Evolutionary conservation across 805 yeast species (phyloP).

Genomic region (Sporopachydermia lactativora): DNA sequence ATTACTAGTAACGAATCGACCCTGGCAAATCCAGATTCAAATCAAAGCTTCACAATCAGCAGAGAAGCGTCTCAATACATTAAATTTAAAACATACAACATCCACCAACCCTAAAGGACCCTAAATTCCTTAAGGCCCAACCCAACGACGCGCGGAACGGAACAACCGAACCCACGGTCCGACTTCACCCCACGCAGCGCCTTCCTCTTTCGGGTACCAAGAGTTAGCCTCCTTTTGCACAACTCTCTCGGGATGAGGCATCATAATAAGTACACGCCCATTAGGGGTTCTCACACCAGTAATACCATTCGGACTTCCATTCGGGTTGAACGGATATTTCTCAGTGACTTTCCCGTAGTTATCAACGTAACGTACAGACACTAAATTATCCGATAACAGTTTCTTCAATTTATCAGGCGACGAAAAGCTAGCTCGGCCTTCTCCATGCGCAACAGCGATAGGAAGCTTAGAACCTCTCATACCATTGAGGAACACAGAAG

Average conservation of each 20-base stretch:
- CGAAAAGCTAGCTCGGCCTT: slow-evolving; percentile 77
- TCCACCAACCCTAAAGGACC: not conserved
- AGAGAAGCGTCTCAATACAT: too few relatives aligned
- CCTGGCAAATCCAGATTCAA: too few relatives aligned
- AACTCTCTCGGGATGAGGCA: slow-evolving; percentile 99
- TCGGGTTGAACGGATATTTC: slow-evolving; percentile 87
- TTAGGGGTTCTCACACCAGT: slow-evolving; percentile 83
- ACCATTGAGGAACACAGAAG: slow-evolving; percentile 62
- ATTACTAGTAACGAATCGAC: too few relatives aligned
- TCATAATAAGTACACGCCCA: slow-evolving; percentile 94
- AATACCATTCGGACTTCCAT: slow-evolving; percentile 88
- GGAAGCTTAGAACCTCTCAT: slow-evolving; percentile 94
- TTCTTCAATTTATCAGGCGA: slow-evolving; percentile 27
- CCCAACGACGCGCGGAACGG: slow-evolving; percentile 91
- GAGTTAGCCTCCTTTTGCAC: slow-evolving; percentile 80
- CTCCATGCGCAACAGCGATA: slow-evolving; percentile 98
- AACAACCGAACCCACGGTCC: slow-evolving; percentile 96
- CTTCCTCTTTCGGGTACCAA: slow-evolving; percentile 62
- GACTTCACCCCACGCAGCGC: slow-evolving; percentile 55
- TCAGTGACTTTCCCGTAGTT: slow-evolving; percentile 79
- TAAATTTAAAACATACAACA: not conserved
- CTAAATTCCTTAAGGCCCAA: slow-evolving; percentile 25
- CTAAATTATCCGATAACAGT: slow-evolving; percentile 26
- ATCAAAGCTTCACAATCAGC: too few relatives aligned
- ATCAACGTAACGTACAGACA: slow-evolving; percentile 72